Base-by-base conservation (phyloP, 75 land plant genomes). In the Pinus tabuliformis region DNA sequence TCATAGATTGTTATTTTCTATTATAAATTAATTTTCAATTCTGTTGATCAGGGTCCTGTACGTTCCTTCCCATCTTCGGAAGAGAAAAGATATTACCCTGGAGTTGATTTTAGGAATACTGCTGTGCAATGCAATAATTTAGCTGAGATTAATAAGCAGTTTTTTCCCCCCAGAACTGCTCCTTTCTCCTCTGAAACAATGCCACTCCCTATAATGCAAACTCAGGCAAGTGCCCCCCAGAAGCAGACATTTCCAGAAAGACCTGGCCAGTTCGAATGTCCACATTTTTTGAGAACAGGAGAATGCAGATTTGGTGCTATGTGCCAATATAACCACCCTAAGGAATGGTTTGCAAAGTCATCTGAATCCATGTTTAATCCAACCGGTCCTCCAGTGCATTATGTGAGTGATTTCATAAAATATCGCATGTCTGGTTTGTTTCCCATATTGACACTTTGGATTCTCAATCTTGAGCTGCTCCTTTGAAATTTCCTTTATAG, bases 311-410 rank as follows among this genome's bases (percentile, higher is more conserved):
- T 70, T 70, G 95, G 95, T 36, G 78, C 59, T 7, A 74, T 82
- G 77, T 93, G 95, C 59, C 89, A 87, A 20, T 93, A 64, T 64
- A 83, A 93, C 80, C 95, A 93, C 63, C 95, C 95, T 9, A 49
- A 49, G 54, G 54, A 49, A 49, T 9, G 54, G 54, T 49, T 49
- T 49, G 54, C 1, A 11, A 49, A 63, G 71, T 30, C 81, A 57
- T 62, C 70, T 8, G 49, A 81, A 16, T 78, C 80, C 61, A 12
- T 76, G 61, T 68, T 89, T 59, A 89, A 78, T 61, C 87, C 86
- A 70, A 70, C 76, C 57, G 87, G 91, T 68, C 83, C 87, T 59
- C 92, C 92, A 2, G 59, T 87, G 13, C 77, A 86, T 74, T 85
- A 89, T 57, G 92, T 89, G 72, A 83, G 89, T 78, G 57, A 18